A percentile compares a stretch with the other conserved stretches of the same genome.
phyloP scores from a whole-genome alignment of 768 basidiomycete genomes.

The Goffeauzyma gilvescens region DNA sequence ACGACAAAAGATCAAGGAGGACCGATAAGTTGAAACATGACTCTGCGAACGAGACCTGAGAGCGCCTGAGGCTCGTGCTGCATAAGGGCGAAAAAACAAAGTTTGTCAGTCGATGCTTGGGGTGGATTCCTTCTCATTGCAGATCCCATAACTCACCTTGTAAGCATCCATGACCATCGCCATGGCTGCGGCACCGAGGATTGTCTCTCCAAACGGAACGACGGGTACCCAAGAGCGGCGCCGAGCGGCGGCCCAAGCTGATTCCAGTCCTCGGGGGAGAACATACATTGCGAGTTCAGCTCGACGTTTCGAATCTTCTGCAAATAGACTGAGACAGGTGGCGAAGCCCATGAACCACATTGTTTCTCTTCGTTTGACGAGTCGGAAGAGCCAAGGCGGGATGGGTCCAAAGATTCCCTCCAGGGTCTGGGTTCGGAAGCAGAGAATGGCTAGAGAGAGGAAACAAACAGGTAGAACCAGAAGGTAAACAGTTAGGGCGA shows the following conservation, averaged over 20 bases:
- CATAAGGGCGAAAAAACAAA: neutral
- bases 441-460: constrained; percentile 14
- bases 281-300: constrained; percentile 46
- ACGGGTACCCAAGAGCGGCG: constrained; percentile 51
- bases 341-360: constrained; percentile 59
- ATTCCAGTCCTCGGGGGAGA: constrained; percentile 74
- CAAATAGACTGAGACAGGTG: constrained; percentile 57
- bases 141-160: constrained; percentile 19
- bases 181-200: constrained; percentile 56
- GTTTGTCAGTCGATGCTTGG: neutral
- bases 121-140: too few species aligned
- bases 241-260: constrained; percentile 62
- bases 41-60: constrained; percentile 21
- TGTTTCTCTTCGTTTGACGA: constrained; percentile 48
- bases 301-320: constrained; percentile 65
- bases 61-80: constrained; percentile 27
- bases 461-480: constrained; percentile 9
- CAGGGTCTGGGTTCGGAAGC: constrained; percentile 16
- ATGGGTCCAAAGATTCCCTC: constrained; percentile 14
- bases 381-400: constrained; percentile 37
- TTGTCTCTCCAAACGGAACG: constrained; percentile 32
- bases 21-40: constrained; percentile 28
- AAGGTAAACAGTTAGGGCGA: constrained; percentile 9
- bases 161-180: constrained; percentile 63
- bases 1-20: constrained; percentile 8